Percentiles rank a stretch among this genome's conserved stretches.
These are phyloP conservation scores for Rhizopogon vulgaris DNA, from an alignment of 768 basidiomycete genomes.

Conservation along the genomic window DNA sequence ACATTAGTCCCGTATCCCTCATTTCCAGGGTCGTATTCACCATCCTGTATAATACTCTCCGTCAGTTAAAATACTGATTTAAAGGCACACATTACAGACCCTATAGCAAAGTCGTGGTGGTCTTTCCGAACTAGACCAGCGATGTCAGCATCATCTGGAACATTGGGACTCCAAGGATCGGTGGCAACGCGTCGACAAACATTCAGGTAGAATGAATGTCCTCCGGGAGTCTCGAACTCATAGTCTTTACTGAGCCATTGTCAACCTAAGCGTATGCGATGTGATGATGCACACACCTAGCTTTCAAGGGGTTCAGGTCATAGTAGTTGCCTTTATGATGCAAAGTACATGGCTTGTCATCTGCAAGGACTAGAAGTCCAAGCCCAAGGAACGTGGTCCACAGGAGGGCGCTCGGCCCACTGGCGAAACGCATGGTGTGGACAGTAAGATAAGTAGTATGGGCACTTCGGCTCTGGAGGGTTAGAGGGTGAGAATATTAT, in stretches of 20 bases:
- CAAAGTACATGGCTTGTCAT: slow-evolving; percentile 57
- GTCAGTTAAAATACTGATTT: neutral
- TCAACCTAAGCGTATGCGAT: neutral
- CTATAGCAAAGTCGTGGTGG: slow-evolving; percentile 68
- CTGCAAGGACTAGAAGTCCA: slow-evolving; percentile 14
- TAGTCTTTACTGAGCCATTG: slow-evolving; percentile 55
- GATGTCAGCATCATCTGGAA: slow-evolving; percentile 46
- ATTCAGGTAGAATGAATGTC: slow-evolving; percentile 49
- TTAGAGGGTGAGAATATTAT: neutral
- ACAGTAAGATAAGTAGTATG: neutral
- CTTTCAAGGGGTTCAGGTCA: slow-evolving; percentile 57
- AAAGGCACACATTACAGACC: slow-evolving; percentile 35
- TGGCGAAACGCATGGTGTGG: slow-evolving; percentile 2
- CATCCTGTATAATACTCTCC: slow-evolving; percentile 9
- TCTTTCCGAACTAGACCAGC: slow-evolving; percentile 56
- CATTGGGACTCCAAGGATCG: slow-evolving; percentile 55
- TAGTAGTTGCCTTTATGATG: slow-evolving; percentile 53
- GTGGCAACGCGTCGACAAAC: slow-evolving; percentile 52
- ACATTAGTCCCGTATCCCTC: slow-evolving; percentile 44
- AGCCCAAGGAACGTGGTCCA: slow-evolving; percentile 4
- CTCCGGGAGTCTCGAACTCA: slow-evolving; percentile 41
- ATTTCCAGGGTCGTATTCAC: slow-evolving; percentile 59
- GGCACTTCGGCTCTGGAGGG: neutral
- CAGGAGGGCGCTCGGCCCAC: slow-evolving; percentile 1
- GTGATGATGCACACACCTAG: slow-evolving; percentile 36